phyloP scores from a whole-genome alignment of 768 basidiomycete genomes.

The Crassisporium funariophilum region DNA sequence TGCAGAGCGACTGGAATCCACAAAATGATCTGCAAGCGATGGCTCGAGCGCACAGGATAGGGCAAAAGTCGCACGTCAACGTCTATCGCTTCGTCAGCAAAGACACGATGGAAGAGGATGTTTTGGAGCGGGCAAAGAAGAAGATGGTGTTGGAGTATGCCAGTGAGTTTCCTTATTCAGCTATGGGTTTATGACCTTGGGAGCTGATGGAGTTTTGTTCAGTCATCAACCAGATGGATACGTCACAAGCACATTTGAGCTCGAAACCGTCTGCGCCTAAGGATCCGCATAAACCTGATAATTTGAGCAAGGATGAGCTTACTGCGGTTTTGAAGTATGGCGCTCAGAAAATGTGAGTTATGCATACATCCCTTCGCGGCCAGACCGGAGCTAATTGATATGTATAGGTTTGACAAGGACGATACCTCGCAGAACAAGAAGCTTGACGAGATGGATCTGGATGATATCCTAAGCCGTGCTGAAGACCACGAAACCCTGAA shows the following conservation, averaged over 20 bases:
- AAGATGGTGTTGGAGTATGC: conserved; percentile 99
- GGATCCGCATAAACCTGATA: conserved; percentile 74
- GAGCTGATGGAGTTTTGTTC: conserved; percentile 10
- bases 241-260: conserved; percentile 93
- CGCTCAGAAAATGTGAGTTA: conserved; percentile 91
- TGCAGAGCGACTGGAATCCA: conserved; percentile 95
- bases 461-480: conserved; percentile 95
- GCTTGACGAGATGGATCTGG: conserved; percentile 98
- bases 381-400: neutral
- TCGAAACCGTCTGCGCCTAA: conserved; percentile 66
- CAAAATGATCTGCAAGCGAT: conserved; percentile 99
- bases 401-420: conserved; percentile 91
- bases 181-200: conserved; percentile 5
- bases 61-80: conserved; percentile 97
- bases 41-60: conserved; percentile 99
- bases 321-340: conserved; percentile 98
- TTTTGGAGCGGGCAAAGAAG: conserved; percentile 96
- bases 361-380: neutral
- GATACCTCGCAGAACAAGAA: conserved; percentile 91
- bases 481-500: conserved; percentile 93
- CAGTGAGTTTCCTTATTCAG: conserved; percentile 63
- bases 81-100: conserved; percentile 99
- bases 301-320: conserved; percentile 93
- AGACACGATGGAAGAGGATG: conserved; percentile 99
- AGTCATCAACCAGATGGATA: conserved; percentile 99